Conservation (phyloP, 305 asterid species). For the Euphrasia arctica region DNA sequence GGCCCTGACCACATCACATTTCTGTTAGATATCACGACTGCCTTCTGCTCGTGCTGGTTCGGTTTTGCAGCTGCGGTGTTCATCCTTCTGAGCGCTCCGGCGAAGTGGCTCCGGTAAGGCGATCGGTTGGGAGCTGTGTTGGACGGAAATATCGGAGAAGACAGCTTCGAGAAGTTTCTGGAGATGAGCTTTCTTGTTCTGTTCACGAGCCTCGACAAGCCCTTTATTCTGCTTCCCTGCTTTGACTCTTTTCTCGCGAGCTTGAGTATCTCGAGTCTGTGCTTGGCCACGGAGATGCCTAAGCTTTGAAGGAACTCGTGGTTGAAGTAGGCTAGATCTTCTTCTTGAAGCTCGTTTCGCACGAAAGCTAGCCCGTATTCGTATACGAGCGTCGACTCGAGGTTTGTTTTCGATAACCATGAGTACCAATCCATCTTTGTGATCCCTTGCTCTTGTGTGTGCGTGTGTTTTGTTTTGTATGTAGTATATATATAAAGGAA, state of each 20-base stretch:
- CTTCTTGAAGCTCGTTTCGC: conserved; percentile 57
- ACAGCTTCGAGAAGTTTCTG: conserved; percentile 38
- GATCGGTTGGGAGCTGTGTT: conserved; percentile 22
- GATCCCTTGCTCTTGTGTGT: not conserved
- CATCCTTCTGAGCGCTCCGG: conserved; percentile 40
- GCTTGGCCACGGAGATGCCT: conserved; percentile 56
- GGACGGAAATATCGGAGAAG: conserved; percentile 27
- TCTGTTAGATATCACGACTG: conserved; percentile 5
- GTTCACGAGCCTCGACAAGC: conserved; percentile 55
- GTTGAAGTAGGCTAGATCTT: conserved; percentile 54
- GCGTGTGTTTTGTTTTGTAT: not conserved
- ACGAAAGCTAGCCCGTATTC: conserved; percentile 49
- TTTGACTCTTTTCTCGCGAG: conserved; percentile 49
- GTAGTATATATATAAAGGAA: conserved; percentile 17
- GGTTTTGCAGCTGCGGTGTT: conserved; percentile 25
- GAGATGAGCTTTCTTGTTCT: conserved; percentile 53
- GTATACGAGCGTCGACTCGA: conserved; percentile 45
- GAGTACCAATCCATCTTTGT: conserved; percentile 79
- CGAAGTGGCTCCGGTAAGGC: conserved; percentile 39
- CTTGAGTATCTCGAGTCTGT: conserved; percentile 70
- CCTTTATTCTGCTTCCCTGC: conserved; percentile 22
- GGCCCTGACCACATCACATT: conserved; percentile 69
- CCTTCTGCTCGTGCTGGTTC: conserved; percentile 22
- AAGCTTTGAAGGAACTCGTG: conserved; percentile 72
- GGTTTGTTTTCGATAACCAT: conserved; percentile 70